Conservation (phyloP, 345 rosid species). For the Eucalyptus pauciflora region DNA sequence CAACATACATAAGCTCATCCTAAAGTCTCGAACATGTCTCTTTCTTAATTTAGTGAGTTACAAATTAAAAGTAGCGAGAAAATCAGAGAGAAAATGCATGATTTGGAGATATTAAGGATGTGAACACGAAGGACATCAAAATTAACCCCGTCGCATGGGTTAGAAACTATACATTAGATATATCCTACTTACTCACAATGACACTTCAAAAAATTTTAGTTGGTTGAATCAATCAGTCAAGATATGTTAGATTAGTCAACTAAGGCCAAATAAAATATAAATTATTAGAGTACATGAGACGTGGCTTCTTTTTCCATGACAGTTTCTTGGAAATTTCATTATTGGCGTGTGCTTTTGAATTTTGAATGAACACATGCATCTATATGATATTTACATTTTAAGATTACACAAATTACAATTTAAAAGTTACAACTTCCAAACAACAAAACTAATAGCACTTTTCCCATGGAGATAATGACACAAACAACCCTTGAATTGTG, state of each 20-base stretch:
- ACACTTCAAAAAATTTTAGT: accelerated
- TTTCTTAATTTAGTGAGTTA: neutral
- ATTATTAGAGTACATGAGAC: neutral
- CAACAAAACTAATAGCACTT: neutral
- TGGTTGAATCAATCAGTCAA: neutral
- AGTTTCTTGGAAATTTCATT: neutral
- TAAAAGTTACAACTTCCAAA: neutral
- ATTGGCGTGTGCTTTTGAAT: neutral
- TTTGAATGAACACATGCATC: neutral
- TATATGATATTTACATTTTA: too few species aligned
- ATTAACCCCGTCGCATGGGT: neutral
- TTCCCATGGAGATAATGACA: neutral
- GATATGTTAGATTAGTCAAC: neutral
- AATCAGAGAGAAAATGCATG: neutral
- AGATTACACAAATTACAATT: too few species aligned
- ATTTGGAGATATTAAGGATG: neutral
- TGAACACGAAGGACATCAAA: neutral
- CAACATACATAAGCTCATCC: too few species aligned
- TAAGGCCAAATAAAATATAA: too few species aligned
- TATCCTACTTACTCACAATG: neutral
- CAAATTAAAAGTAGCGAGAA: neutral
- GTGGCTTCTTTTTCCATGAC: neutral
- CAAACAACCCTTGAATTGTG: too few species aligned
- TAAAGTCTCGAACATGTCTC: neutral
- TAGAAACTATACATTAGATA: neutral